These are phyloP conservation scores for Ambrosiella cleistominuta DNA, from an alignment of 2,329 filamentous ascomycete genomes.

Conservation along the genomic window DNA sequence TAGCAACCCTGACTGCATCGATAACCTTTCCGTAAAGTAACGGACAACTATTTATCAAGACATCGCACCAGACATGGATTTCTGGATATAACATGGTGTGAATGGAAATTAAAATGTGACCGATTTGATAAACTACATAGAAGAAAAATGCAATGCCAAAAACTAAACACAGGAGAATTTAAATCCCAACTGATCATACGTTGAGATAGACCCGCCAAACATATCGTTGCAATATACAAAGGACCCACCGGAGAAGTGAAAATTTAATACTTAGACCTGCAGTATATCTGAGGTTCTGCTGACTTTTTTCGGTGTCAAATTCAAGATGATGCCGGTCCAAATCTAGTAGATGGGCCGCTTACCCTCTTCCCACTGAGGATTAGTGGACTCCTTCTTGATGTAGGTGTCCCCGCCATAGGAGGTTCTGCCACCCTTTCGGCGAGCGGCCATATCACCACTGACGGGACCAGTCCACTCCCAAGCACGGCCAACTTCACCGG, in stretches of 20 bases:
- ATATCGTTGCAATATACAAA: not conserved
- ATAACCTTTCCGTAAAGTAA: not conserved
- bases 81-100: not conserved
- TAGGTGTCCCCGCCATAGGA: slow-evolving; percentile 30
- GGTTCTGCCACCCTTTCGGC: slow-evolving; percentile 25
- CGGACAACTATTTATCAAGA: not conserved
- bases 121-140: not conserved
- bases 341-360: slow-evolving; percentile 24
- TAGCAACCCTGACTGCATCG: not conserved
- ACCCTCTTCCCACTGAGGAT: slow-evolving; percentile 25
- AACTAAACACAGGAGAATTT: not conserved
- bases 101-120: not conserved
- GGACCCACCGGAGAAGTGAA: not conserved
- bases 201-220: not conserved
- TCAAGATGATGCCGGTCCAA: not conserved
- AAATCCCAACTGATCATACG: not conserved
- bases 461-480: slow-evolving; percentile 55
- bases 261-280: not conserved
- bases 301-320: not conserved
- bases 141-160: not conserved
- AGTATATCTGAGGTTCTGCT: not conserved
- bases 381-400: slow-evolving; percentile 16
- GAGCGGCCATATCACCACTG: slow-evolving; percentile 23
- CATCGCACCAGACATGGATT: not conserved
- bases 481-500: slow-evolving; percentile 46